Evolutionary conservation across 176 grass and related monocot genomes (phyloP), one percentile per base, ranked within the genome.

Genomic region (Avena atlantica): DNA sequence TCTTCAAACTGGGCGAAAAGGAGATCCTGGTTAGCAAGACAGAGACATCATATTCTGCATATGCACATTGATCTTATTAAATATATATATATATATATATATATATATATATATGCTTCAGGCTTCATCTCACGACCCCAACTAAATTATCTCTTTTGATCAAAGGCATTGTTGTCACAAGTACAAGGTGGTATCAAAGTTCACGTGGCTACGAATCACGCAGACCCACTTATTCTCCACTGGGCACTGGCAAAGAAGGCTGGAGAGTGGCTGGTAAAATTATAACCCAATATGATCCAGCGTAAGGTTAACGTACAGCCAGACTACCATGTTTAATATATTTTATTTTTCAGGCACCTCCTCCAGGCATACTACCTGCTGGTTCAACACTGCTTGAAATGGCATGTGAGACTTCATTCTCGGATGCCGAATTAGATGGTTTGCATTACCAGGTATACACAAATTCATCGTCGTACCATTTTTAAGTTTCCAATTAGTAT

Each of bases 191-290:
- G 29, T 78, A 87, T 29, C 76, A 92, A 89, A 89, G 90, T 98
- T 81, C 78, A 89, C 81, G 79, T 98, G 78, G 96, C 84, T 85
- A 98, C 96, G 66, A 88, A 86, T 83, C 42, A 81, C 48, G 68
- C 23, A 25, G 93, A 86, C 8, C 86, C 93, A 53, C 88, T 98
- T 89, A 84, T 92, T 83, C 96, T 98, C 93, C 96, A 98, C 84
- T 98, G 96, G 93, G 88, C 83, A 56, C 40, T 98, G 34, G 72
- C 86, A 63, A 63, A 91, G 70, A 83, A 89, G 24, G 31, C 83
- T 36, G 93, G 90, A 89, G 93, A 98, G 81, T 95, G 96, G 96
- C 86, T 70, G 93, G 96, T 93, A 87, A 85, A 78, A 16, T 77
- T 36, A 58, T 78, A 29, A 58, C 9, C 34, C 11, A 11, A 58